Base-by-base conservation (phyloP, 257 asterid genomes). In the Nicotiana otophora region DNA sequence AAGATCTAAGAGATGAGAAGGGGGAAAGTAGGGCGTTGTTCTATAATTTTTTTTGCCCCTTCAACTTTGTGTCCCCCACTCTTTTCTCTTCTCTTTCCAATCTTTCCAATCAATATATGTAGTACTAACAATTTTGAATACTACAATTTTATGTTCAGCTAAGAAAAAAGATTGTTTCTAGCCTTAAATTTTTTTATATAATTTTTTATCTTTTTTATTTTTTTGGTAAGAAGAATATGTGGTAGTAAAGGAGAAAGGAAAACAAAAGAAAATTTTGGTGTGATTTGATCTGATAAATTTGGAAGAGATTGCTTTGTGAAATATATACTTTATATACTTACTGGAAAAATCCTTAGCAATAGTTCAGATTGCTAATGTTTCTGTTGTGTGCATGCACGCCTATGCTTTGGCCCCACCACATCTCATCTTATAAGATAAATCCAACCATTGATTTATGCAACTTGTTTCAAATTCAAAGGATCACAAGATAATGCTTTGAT, bases 21-120 rank as follows among this genome's bases (percentile, higher is more conserved):
- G 81, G 86, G 86, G 83, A 81, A 64, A 78, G 58, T 68, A 60
- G 82, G 82, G 82, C 65, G 57, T 66, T 81, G 46, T 83, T 78
- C 82, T 83, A 83, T 83, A 65, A 42, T 42, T 42, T 42, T 42
- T 55, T 69, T 34, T 68, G 46, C 84, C 84, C 83, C 84, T 42
- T 80, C 63, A 81, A 65, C 83, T 81, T 70, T 81, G 36, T 80
- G 51, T 81, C 64, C 48, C 48, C 81, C 69, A 51, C 82, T 76
- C 69, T 83, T 77, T 80, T 83, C 65, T 53, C 70, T 34, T 78
- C 81, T 69, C 62, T 70, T 83, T 83, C 82, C 86, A 66, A 77
- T 63, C 77, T 83, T 81, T 68, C 68, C 80, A 68, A 81, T 78
- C 66, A 60, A 72, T 72, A 69, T 66, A 42, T 42, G 51, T 42